A percentile compares a stretch with the other conserved stretches of the same genome.
Conservation (phyloP, 225 moss, liverwort and hornwort genomes). For the Antitrichia curtipendula region DNA sequence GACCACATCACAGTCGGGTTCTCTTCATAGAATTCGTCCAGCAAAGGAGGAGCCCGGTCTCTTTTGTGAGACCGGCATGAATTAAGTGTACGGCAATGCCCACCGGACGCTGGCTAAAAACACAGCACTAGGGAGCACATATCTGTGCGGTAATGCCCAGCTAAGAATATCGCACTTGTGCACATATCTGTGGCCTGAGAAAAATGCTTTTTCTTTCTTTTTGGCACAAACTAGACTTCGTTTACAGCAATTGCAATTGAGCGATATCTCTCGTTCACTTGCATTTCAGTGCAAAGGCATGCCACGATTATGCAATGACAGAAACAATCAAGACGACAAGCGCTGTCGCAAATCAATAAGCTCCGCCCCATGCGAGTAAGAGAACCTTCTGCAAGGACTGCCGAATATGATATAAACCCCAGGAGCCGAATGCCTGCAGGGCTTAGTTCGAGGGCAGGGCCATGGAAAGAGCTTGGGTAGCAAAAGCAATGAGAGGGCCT, state of each 20-base stretch:
- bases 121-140: neutral
- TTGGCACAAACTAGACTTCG: neutral
- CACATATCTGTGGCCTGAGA: neutral
- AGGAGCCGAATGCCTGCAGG: neutral
- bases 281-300: neutral
- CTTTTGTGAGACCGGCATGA: neutral
- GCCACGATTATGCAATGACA: neutral
- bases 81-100: neutral
- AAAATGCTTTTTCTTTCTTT: neutral
- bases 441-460: conserved; percentile 29
- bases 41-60: neutral
- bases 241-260: neutral
- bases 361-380: neutral
- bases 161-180: neutral
- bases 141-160: neutral
- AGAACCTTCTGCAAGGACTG: neutral
- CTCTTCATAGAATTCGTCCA: neutral
- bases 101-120: neutral
- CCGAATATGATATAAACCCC: neutral
- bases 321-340: neutral
- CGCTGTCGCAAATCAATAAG: neutral
- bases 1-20: neutral
- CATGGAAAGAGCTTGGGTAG: conserved; percentile 58
- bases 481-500: conserved; percentile 56
- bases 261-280: neutral